A percentile compares a stretch with the other conserved stretches of the same genome.
These are phyloP conservation scores for Emiliania huxleyi DNA, from an alignment of 78 protist genomes.

Conservation along the genomic window DNA sequence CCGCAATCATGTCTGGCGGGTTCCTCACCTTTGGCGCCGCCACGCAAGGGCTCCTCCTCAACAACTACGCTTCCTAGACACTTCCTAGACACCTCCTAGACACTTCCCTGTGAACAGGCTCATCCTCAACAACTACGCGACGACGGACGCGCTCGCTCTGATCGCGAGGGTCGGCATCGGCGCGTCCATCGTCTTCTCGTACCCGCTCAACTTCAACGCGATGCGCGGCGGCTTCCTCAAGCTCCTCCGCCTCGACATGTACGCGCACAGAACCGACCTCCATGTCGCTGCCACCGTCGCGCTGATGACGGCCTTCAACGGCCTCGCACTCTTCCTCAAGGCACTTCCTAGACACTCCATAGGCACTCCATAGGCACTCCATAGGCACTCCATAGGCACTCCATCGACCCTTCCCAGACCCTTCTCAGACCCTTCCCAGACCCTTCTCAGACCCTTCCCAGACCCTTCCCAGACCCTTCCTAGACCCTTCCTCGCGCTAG, in stretches of 20 bases:
- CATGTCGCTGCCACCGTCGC: not conserved
- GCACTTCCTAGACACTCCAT: too few relatives aligned
- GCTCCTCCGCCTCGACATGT: not conserved
- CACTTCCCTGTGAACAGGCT: too few relatives aligned
- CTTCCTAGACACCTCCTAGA: too few relatives aligned
- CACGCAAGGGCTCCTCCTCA: constrained; percentile 11
- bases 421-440: too few relatives aligned
- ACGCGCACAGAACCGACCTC: not conserved
- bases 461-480: too few relatives aligned
- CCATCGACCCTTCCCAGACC: too few relatives aligned
- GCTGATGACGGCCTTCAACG: not conserved
- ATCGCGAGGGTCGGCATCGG: not conserved
- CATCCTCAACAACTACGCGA: constrained; percentile 10
- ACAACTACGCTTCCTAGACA: too few relatives aligned
- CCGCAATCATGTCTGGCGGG: not conserved
- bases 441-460: too few relatives aligned
- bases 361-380: too few relatives aligned
- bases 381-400: too few relatives aligned
- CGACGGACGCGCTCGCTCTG: not conserved
- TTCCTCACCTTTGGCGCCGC: constrained; percentile 2
- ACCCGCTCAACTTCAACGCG: not conserved
- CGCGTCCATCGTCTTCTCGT: not conserved
- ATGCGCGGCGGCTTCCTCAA: not conserved
- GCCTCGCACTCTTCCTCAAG: not conserved
- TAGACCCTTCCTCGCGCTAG: too few relatives aligned